Evolutionary conservation across 1,284 basidiomycete species (phyloP), one percentile per base, ranked within the genome.

Genomic region (Marasmius fiardii): DNA sequence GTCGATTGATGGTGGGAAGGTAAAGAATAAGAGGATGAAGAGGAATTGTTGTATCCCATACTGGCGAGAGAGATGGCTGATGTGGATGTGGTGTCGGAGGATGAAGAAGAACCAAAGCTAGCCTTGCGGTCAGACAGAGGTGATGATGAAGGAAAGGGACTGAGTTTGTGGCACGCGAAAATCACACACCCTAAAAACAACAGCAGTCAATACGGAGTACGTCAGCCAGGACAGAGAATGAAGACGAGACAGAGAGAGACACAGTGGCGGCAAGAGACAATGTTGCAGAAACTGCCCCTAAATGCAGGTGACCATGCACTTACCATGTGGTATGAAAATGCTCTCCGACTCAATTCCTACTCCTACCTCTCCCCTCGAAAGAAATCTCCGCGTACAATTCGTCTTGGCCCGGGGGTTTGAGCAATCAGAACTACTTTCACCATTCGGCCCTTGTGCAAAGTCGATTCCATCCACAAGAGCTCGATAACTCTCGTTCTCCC

Each of bases 331-430:
- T 16, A 58, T 58, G 43, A 53, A 58, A 20, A 58, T 48, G 44
- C 54, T 53, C 43, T 55, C 54, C 39, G 55, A 53, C 34, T 53
- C 35, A 35, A 48, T 49, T 26, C 57, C 57, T 18, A 16, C 39
- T 82, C 39, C 80, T 76, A 59, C 85, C 82, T 76, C 73, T 67
- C 95, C 92, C 63, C 84, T 82, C 45, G 91, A 89, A 67, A 92
- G 88, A 76, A 92, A 97, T 58, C 96, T 81, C 64, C 92, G 83
- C 57, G 95, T 98, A 70, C 95, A 99, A 72, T 88, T 95, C 48
- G 95, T 98, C 72, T 90, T 90, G 43, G 90, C 86, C 65, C 89
- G 86, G 24, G 51, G 20, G 21, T 52, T 53, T 12, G 52, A 43
- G 31, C 43, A 44, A 37, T 34, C 18, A 34, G 12, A 16, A 16